Conservation (phyloP, 345 rosid species). For the Eucalyptus curtisii region DNA sequence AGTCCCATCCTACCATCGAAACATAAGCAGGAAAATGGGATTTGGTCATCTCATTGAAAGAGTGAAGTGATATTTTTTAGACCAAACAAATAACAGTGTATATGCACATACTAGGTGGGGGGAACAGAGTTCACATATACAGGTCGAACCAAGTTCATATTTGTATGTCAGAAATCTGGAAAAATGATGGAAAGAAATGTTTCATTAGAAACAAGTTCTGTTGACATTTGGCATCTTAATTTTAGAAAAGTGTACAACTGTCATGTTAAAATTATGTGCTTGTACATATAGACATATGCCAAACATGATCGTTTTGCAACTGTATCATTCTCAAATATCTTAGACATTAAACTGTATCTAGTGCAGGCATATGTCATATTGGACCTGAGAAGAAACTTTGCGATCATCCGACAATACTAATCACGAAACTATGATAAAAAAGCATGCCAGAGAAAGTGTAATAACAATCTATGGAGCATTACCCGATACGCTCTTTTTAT, state of each 20-base stretch:
- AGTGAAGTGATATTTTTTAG: not conserved
- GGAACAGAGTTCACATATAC: not conserved
- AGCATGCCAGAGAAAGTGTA: not conserved
- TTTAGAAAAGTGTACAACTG: not conserved
- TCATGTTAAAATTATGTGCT: not conserved
- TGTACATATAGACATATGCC: not conserved
- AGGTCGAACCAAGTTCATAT: not conserved
- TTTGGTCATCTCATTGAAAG: not conserved
- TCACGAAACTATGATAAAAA: not conserved
- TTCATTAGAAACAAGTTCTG: not conserved
- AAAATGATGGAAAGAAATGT: not conserved
- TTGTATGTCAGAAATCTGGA: not conserved
- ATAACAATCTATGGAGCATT: not conserved
- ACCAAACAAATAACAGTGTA: not conserved
- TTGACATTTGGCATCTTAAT: not conserved
- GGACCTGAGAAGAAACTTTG: not conserved
- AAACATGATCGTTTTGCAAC: not conserved
- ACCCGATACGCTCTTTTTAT: not conserved
- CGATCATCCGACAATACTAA: not conserved
- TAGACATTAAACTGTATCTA: not conserved
- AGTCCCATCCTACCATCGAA: slow-evolving; percentile 20
- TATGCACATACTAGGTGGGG: not conserved
- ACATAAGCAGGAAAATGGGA: not conserved
- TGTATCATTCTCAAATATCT: not conserved
- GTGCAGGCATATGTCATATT: not conserved